Base-by-base conservation (phyloP, 202 grass and related monocot species). In the Cymbopogon flexuosus region DNA sequence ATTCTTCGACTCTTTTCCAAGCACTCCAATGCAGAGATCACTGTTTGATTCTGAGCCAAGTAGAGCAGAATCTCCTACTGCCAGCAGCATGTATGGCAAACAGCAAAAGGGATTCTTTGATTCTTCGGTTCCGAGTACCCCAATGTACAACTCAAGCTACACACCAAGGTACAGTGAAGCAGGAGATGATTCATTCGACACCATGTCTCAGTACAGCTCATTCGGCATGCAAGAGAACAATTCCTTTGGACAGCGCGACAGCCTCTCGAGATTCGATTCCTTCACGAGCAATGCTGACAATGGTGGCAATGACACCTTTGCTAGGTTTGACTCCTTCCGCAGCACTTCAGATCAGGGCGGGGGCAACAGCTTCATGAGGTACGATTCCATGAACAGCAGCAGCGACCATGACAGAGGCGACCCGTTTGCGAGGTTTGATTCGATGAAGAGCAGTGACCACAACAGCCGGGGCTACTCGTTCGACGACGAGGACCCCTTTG, bases 161-260 rank as follows among this genome's bases (percentile, higher is more conserved):
- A 93, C 96, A 0, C 96, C 96, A n/a, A 88, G 90, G 83, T 99
- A 86, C 31, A 96, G 88, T 23, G 92, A 99, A 79, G 90, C 88
- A 10, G 90, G 86, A 60, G 96, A 99, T 0, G 92, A 95, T 81
- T 94, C 94, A 46, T 97, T 92, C 2, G 91, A 97, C 75, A 90
- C 82, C 23, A 92, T 93, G 78, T 91, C 95, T 0, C 90, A 91
- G 43, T 77, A 88, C 75, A 91, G 93, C 73, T 88, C 88, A 18
- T 93, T 92, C 51, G 86, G 90, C 59, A 76, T 66, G 65, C 36
- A 91, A 12, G 85, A 93, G 41, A 89, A 14, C 68, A 85, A 35
- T 79, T 78, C 73, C 5, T 90, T 82, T 10, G 83, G 73, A n/a
- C 83, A 89, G 46, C 86, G 22, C 8, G 89, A 91, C 76, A 91